A percentile compares a stretch with the other conserved stretches of the same genome.
Evolutionary conservation across 2,329 filamentous ascomycete genomes (phyloP).

Genomic region (Ilyonectria sp.): DNA sequence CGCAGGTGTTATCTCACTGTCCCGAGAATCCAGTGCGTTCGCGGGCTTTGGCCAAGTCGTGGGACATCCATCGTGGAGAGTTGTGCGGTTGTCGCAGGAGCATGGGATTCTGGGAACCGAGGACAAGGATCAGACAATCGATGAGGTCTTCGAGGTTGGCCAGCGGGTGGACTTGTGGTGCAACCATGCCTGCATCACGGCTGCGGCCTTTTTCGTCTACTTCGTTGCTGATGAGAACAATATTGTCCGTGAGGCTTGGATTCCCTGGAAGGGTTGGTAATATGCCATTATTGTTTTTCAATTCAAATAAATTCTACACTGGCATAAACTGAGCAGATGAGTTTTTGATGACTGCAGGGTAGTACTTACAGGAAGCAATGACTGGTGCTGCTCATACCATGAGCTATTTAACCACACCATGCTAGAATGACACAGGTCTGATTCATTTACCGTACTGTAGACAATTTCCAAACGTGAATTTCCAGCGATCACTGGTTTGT

Average conservation of each 20-base stretch:
- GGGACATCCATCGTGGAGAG: constrained; percentile 49
- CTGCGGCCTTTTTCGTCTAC: constrained; percentile 54
- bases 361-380: too few species aligned
- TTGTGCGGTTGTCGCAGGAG: constrained; percentile 56
- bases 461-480: too few species aligned
- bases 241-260: constrained; percentile 52
- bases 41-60: constrained; percentile 51
- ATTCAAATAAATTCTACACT: too few species aligned
- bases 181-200: constrained; percentile 57
- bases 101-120: constrained; percentile 54
- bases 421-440: too few species aligned
- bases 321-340: too few species aligned
- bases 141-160: constrained; percentile 52
- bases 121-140: constrained; percentile 41
- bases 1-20: constrained; percentile 54
- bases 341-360: too few species aligned
- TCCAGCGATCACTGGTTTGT: too few species aligned
- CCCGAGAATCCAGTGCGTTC: constrained; percentile 52
- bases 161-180: constrained; percentile 51
- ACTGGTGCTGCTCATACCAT: too few species aligned
- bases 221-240: constrained; percentile 55
- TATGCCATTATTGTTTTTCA: too few species aligned
- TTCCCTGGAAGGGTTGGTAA: constrained; percentile 56
- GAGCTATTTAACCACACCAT: too few species aligned
- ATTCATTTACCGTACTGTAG: too few species aligned